Conservation (phyloP, 805 yeast species). For the Kodamaea sagamina region DNA sequence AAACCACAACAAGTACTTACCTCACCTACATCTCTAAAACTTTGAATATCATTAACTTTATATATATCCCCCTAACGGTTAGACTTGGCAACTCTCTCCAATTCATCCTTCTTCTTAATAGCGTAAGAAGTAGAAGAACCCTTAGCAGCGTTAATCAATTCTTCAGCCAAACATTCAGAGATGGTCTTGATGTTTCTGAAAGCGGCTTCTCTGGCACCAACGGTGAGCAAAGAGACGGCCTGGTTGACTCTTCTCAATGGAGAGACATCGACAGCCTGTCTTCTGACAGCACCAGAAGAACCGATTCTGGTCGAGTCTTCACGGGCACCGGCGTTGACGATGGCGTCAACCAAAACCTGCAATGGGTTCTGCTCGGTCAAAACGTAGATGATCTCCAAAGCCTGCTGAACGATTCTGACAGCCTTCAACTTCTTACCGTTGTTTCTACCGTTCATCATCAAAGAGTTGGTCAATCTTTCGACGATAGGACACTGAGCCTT, state of each 20-base stretch:
- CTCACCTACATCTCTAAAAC: conserved; percentile 3
- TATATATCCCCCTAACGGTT: conserved; percentile 78
- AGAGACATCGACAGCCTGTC: conserved; percentile 99
- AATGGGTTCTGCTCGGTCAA: conserved; percentile 99
- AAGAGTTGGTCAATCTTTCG: conserved; percentile 99
- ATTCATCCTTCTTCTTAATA: conserved; percentile 99
- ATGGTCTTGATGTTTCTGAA: conserved; percentile 99
- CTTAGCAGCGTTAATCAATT: conserved; percentile 99
- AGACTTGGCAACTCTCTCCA: conserved; percentile 99
- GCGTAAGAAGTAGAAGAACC: conserved; percentile 99
- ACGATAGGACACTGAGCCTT: conserved; percentile 99
- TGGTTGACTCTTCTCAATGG: conserved; percentile 99
- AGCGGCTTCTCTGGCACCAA: conserved; percentile 99
- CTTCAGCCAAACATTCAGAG: conserved; percentile 99
- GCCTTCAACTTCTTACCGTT: conserved; percentile 99
- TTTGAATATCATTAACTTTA: conserved; percentile 9
- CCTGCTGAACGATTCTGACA: conserved; percentile 99
- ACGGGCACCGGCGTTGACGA: conserved; percentile 99
- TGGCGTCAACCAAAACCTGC: conserved; percentile 98
- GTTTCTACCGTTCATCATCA: conserved; percentile 99
- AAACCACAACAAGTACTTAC: background rate
- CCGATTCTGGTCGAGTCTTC: conserved; percentile 99
- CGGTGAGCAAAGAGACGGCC: conserved; percentile 95
- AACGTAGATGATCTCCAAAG: conserved; percentile 95
- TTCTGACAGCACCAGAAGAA: conserved; percentile 99